These are phyloP conservation scores for Xerocomellus chrysenteron DNA, from an alignment of 768 basidiomycete species.

Conservation along the genomic window DNA sequence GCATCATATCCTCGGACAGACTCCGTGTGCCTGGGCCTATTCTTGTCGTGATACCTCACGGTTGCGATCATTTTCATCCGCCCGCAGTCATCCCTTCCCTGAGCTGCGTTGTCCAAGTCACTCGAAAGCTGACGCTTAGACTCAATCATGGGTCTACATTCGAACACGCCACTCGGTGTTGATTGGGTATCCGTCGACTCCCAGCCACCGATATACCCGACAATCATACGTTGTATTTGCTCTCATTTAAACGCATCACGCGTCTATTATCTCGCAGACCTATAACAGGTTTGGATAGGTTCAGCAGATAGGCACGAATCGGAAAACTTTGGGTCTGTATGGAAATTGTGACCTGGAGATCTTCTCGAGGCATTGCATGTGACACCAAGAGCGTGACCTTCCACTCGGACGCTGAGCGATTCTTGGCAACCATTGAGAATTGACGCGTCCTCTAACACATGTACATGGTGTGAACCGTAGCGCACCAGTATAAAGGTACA, in stretches of 20 bases:
- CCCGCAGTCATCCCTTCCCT: slow-evolving; percentile 2
- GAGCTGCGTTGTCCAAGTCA: not conserved
- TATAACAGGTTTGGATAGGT: not conserved
- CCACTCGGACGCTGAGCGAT: not conserved
- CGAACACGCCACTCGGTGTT: not conserved
- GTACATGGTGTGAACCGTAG: not conserved
- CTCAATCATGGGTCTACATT: not conserved
- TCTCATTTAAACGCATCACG: not conserved
- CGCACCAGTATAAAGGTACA: not conserved
- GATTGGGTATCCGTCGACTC: not conserved
- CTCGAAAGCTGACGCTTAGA: not conserved
- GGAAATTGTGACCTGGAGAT: not conserved
- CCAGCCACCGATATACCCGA: not conserved
- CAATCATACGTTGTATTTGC: not conserved
- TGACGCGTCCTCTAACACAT: not conserved
- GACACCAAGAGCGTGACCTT: not conserved
- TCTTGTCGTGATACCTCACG: not conserved
- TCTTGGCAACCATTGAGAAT: not conserved
- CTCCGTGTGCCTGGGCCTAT: not conserved
- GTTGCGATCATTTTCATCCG: not conserved
- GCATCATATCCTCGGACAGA: slow-evolving; percentile 1
- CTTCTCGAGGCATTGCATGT: not conserved
- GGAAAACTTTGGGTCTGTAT: not conserved
- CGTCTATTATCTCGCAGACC: not conserved
- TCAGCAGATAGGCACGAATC: not conserved